Conservation (phyloP, 2,329 filamentous ascomycete species). For the Celoporthe dispersa region DNA sequence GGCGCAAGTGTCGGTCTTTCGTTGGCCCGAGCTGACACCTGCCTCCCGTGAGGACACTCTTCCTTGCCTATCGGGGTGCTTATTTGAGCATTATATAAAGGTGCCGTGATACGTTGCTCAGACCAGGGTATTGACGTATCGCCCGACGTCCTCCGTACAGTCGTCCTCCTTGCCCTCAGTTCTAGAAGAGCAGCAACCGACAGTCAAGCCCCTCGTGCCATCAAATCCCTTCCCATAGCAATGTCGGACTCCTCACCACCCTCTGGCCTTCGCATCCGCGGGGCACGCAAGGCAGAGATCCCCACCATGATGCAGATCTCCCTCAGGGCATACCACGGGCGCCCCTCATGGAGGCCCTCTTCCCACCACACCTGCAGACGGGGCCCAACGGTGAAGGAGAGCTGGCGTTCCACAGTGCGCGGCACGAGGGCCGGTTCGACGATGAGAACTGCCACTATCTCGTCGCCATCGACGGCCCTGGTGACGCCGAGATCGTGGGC, state of each 20-base stretch:
- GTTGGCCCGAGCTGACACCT: neutral
- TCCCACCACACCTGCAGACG: constrained; percentile 15
- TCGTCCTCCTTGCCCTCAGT: neutral
- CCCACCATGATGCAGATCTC: neutral
- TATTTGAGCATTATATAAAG: neutral
- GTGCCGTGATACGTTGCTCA: neutral
- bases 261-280: constrained; percentile 5
- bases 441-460: constrained; percentile 16
- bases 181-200: neutral
- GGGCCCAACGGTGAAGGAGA: constrained; percentile 5
- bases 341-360: constrained; percentile 21
- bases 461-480: constrained; percentile 10
- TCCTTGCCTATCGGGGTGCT: neutral
- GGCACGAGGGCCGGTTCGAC: neutral
- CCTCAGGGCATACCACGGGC: constrained; percentile 15
- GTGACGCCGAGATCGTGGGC: neutral
- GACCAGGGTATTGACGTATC: neutral
- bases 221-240: neutral
- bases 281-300: constrained; percentile 11
- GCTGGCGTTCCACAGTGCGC: neutral
- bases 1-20: neutral
- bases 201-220: neutral
- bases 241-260: neutral
- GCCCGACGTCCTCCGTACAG: neutral
- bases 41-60: neutral